Conservation (phyloP, 768 basidiomycete species). For the Tephrocybe sp. region DNA sequence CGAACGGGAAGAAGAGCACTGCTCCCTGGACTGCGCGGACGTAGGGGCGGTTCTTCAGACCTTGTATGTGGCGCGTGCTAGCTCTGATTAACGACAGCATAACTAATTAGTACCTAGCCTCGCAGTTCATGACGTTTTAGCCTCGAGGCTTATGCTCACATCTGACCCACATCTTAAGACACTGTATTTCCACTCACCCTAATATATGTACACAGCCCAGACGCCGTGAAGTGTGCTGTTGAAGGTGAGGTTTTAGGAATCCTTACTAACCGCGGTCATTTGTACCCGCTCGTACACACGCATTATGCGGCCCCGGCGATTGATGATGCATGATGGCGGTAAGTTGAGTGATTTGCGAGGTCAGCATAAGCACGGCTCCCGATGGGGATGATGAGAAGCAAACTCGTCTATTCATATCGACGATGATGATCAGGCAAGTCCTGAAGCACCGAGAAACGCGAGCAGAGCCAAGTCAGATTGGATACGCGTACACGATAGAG, state of each 20-base stretch:
- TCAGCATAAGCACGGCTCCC: not conserved
- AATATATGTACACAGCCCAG: not conserved
- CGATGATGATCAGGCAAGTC: slow-evolving; percentile 3
- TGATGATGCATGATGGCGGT: not conserved
- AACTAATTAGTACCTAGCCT: slow-evolving; percentile 7
- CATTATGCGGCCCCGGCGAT: not conserved
- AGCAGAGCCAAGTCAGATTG: not conserved
- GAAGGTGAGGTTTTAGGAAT: too few relatives aligned
- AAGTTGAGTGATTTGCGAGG: not conserved
- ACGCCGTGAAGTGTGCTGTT: not conserved
- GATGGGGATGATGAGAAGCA: slow-evolving; percentile 3
- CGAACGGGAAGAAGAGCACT: not conserved
- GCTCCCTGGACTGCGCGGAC: slow-evolving; percentile 18
- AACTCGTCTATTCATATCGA: not conserved
- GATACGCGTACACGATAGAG: not conserved
- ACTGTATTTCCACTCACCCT: not conserved
- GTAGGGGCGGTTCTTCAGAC: not conserved
- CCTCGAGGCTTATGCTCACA: slow-evolving; percentile 8
- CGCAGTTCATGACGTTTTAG: slow-evolving; percentile 7
- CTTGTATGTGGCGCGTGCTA: slow-evolving; percentile 16
- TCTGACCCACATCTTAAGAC: slow-evolving; percentile 9
- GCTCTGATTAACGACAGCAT: slow-evolving; percentile 7
- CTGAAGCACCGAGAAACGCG: not conserved
- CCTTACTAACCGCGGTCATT: too few relatives aligned
- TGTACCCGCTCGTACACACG: too few relatives aligned